A percentile compares a stretch with the other conserved stretches of the same genome.
Conservation (phyloP, 441 rosid species). For the Erodium chrysanthum region DNA sequence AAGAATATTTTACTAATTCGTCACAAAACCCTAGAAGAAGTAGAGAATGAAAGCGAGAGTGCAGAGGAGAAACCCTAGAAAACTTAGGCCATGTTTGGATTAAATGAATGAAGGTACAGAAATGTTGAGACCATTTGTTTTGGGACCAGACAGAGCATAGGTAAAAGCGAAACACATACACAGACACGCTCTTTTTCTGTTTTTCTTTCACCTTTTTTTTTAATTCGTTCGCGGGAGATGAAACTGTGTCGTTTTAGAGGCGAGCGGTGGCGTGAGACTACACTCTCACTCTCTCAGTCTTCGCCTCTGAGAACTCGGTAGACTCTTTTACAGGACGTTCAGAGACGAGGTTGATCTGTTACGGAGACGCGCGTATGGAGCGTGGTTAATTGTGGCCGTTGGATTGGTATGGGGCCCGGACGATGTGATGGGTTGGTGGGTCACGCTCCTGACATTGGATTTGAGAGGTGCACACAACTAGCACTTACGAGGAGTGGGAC, state of each 20-base stretch:
- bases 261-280: background rate
- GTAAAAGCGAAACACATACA: background rate
- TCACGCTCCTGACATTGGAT: background rate
- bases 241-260: background rate
- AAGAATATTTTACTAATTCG: background rate
- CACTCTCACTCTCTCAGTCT: no score
- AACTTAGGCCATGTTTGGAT: background rate
- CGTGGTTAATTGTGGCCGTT: background rate
- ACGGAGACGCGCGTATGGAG: background rate
- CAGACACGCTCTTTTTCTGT: background rate
- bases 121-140: background rate
- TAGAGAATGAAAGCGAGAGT: background rate
- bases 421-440: background rate
- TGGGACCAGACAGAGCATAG: background rate
- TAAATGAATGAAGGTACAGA: background rate
- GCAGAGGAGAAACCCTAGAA: constrained; percentile 4
- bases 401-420: background rate
- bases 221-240: background rate
- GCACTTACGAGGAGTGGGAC: background rate
- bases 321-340: background rate
- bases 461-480: background rate
- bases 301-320: no score
- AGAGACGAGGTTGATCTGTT: background rate
- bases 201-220: background rate
- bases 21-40: constrained; percentile 3